A percentile compares a stretch with the other conserved stretches of the same genome.
Evolutionary conservation across 2,329 filamentous ascomycete genomes (phyloP).

Genomic region (Colletotrichum viniferum): DNA sequence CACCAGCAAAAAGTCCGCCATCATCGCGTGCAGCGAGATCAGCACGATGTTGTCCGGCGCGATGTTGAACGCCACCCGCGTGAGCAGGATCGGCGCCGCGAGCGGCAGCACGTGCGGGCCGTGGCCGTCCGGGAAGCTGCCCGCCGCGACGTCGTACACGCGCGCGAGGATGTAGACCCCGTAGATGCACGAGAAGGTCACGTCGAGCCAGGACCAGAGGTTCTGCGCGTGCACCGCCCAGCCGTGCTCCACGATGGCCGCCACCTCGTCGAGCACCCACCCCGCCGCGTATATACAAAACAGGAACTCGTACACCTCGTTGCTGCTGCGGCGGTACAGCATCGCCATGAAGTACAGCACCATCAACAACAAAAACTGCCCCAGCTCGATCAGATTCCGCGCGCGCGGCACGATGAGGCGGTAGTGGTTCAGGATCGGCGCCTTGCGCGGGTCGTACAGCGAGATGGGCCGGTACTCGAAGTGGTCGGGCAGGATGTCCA

Average conservation of each 20-base stretch:
- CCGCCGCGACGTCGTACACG: slow-evolving; percentile 53
- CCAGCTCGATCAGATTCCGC: slow-evolving; percentile 68
- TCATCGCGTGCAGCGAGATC: slow-evolving; percentile 75
- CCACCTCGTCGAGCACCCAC: slow-evolving; percentile 71
- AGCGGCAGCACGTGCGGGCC: slow-evolving; percentile 70
- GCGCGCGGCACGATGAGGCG: slow-evolving; percentile 73
- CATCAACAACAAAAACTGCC: slow-evolving; percentile 69
- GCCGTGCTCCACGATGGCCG: slow-evolving; percentile 68
- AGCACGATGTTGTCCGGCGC: slow-evolving; percentile 79
- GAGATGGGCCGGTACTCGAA: slow-evolving; percentile 75
- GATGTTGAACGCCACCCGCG: slow-evolving; percentile 73
- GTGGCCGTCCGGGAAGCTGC: slow-evolving; percentile 44
- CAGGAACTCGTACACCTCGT: slow-evolving; percentile 58
- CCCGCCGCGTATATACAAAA: slow-evolving; percentile 70
- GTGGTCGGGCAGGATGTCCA: slow-evolving; percentile 76
- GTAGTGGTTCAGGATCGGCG: slow-evolving; percentile 72
- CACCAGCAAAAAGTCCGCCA: slow-evolving; percentile 72
- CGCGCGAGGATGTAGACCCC: slow-evolving; percentile 64
- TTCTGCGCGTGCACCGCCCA: slow-evolving; percentile 76
- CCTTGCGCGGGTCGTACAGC: slow-evolving; percentile 70
- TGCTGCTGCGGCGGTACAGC: slow-evolving; percentile 55
- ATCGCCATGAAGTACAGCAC: slow-evolving; percentile 68
- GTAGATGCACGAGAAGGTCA: slow-evolving; percentile 71
- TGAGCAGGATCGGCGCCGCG: slow-evolving; percentile 71
- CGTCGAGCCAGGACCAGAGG: slow-evolving; percentile 75